These are phyloP conservation scores for Orbilia oligospora DNA, from an alignment of 2,329 filamentous ascomycete species.

Conservation along the genomic window DNA sequence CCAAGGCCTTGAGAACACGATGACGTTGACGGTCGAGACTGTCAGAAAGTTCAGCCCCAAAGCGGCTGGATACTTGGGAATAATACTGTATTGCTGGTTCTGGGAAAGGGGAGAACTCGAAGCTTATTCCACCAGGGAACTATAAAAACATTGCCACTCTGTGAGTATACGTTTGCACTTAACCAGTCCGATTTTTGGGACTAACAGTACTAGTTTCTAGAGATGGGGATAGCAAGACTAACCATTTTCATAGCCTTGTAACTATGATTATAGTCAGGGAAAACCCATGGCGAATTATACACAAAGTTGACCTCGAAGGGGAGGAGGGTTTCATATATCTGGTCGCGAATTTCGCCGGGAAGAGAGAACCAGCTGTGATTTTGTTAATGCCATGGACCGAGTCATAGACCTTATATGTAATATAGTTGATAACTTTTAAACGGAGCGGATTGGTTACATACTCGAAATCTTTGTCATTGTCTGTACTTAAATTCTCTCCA, in stretches of 20 bases:
- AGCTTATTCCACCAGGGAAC: slow-evolving; percentile 1
- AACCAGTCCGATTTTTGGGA: background rate
- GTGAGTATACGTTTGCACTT: background rate
- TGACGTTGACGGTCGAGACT: slow-evolving; percentile 6
- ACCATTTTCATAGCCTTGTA: slow-evolving; percentile 25
- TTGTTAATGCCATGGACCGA: background rate
- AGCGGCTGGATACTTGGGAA: background rate
- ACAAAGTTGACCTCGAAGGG: slow-evolving; percentile 43
- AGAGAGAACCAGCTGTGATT: slow-evolving; percentile 39
- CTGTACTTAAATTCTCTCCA: background rate
- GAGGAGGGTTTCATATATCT: slow-evolving; percentile 44
- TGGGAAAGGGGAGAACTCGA: background rate
- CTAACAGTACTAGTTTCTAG: too few species aligned
- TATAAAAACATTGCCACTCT: background rate
- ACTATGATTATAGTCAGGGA: background rate
- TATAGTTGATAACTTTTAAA: background rate
- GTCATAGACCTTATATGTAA: too few species aligned
- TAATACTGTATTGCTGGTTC: slow-evolving; percentile 7
- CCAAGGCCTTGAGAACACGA: background rate
- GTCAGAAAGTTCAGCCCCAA: slow-evolving; percentile 12
- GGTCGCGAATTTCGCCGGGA: slow-evolving; percentile 43
- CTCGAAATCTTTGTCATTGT: background rate
- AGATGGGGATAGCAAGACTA: background rate
- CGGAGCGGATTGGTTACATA: background rate
- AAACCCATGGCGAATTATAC: slow-evolving; percentile 38